Base-by-base conservation (phyloP, 169 alveolate species). In the Plasmodium sp. region DNA sequence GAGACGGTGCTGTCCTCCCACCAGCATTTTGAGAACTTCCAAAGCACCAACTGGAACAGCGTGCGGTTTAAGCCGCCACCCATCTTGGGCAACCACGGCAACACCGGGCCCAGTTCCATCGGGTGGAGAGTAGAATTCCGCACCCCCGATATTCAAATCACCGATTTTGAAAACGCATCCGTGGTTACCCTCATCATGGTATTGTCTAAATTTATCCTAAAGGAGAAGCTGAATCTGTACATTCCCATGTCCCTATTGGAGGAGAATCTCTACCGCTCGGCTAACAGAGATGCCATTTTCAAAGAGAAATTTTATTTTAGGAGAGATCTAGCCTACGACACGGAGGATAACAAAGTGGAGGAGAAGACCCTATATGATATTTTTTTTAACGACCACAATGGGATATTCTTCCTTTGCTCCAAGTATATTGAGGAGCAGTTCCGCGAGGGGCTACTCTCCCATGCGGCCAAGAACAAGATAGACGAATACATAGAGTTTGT, bases 51-150 rank as follows among this genome's bases (percentile, higher is more conserved):
- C 96, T 99, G 99, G 99, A 98, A 98, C 93, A 97, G 99, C 18
- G 98, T 99, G 33, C 98, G 99, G 67, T 98, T 99, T 96, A 99
- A 99, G 96, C 99, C 99, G 0, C 99, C 99, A 0, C 99, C 99
- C 6, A 85, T 96, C 41, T 43, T 92, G 16, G 74, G 43, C 73
- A 81, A 41, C 83, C 93, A 94, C 72, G 93, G 94, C 48, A 72
- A 75, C 14, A n/a, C n/a, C n/a, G 82, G 62, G n/a, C 88, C 84
- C 18, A 84, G 73, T 39, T 94, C 88, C 34, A 54, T 82, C 22
- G 84, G 93, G 18, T 99, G 99, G 99, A 98, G 99, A 93, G 99
- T 99, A 0, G 99, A 99, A 95, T 97, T 99, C 81, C 95, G 99
- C 41, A 97, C 99, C 0, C 98, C 98, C 95, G 99, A 99, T 94